phyloP scores from a whole-genome alignment of 306 rosid species.

The Comarum palustre region DNA sequence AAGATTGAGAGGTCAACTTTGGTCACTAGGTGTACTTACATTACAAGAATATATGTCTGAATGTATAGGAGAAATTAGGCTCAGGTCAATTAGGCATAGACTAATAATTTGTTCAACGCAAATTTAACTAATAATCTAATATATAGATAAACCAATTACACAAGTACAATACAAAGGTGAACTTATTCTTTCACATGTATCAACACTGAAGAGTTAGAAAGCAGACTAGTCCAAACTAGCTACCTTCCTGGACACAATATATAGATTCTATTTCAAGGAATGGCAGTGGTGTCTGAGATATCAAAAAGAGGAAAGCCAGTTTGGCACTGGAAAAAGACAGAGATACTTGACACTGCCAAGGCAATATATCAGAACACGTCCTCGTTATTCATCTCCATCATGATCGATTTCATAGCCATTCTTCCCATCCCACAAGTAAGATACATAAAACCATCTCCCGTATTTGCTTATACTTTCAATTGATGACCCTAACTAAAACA shows the following conservation, averaged over 20 bases:
- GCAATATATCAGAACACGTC: neutral
- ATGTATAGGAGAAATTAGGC: no score
- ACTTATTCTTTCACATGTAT: neutral
- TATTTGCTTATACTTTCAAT: neutral
- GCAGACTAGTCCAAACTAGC: neutral
- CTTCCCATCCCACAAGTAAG: constrained; percentile 33
- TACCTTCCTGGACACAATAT: neutral
- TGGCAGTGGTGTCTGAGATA: neutral
- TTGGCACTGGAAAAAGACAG: neutral
- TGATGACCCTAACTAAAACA: neutral
- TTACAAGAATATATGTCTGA: no score
- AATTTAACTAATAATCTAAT: no score
- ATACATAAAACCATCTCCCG: neutral
- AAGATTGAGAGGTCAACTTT: no score
- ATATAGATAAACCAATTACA: no score
- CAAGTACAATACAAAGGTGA: neutral
- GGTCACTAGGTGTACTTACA: no score
- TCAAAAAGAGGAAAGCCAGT: neutral
- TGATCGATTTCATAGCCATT: constrained; percentile 28
- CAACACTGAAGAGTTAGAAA: neutral
- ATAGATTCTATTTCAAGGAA: neutral
- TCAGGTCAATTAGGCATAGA: no score
- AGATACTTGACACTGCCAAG: neutral
- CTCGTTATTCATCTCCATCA: constrained; percentile 7
- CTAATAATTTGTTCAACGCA: no score